Evolutionary conservation across 2,329 filamentous ascomycete species (phyloP), one percentile per base, ranked within the genome.

Genomic region (Alternaria sp.): DNA sequence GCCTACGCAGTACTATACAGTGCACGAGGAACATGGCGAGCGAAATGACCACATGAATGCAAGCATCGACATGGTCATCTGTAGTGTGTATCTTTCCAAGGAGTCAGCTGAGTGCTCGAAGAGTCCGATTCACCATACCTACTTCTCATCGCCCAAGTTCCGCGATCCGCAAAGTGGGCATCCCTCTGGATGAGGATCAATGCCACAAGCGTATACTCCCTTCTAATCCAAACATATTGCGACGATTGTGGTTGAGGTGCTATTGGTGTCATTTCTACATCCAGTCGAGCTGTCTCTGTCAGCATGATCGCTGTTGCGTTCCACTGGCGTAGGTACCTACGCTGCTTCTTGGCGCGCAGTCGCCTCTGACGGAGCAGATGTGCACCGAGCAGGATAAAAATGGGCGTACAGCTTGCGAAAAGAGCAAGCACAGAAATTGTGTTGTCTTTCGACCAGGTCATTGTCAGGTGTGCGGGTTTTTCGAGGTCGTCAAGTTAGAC

Each of bases 231-330:
- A 2, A 12, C 30, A n/a, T 12, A 7, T 2, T n/a, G 30, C 4
- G n/a, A 2, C 1, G 20, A 0, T 5, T 34, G 3, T 11, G 9
- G 3, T 20, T 3, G 18, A n/a, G 2, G 14, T 14, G 12, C 2
- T 7, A 7, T 7, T 0, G 20, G 16, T 3, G 14, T 6, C 3
- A 3, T 2, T 3, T 36, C 46, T 2, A 49, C 1, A 7, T 49
- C 46, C 6, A 30, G 5, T 1, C 4, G 14, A 6, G 30, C 46
- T 49, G 14, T 24, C 18, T 49, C 9, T n/a, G 30, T 24, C n/a
- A 36, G 46, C 3, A 49, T 49, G 5, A n/a, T 20, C 14, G 3
- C 30, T 7, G 1, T 49, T 20, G 2, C 20, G 1, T 8, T 11
- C 16, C 24, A 16, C 7, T 36, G 4, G 30, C 0, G 1, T 18